phyloP scores from a whole-genome alignment of 2,329 filamentous ascomycete species.

The Uncinocarpus reesii region DNA sequence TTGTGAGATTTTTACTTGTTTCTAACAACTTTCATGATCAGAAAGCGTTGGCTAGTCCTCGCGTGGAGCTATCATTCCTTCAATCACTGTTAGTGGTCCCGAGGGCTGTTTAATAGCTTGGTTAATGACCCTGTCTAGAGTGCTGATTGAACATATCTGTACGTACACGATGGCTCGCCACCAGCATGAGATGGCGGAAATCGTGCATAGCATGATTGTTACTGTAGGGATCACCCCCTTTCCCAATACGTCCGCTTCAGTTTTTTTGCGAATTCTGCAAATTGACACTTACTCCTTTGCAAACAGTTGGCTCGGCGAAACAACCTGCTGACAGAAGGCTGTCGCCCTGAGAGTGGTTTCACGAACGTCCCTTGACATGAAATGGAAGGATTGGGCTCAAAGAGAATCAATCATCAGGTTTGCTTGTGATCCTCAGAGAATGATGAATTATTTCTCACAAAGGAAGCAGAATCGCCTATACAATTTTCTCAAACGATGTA shows the following conservation, averaged over 20 bases:
- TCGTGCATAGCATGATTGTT: conserved; percentile 20
- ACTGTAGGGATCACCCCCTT: conserved; percentile 14
- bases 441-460: background rate
- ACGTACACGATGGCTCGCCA: conserved; percentile 18
- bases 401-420: conserved; percentile 20
- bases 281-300: background rate
- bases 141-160: conserved; percentile 20
- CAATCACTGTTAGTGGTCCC: conserved; percentile 17
- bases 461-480: conserved; percentile 18
- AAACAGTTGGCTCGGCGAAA: conserved; percentile 19
- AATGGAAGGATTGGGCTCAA: conserved; percentile 20
- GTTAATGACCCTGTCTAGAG: conserved; percentile 8
- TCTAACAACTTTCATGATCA: conserved; percentile 1
- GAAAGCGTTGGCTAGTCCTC: conserved; percentile 17
- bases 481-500: conserved; percentile 19
- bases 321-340: conserved; percentile 18
- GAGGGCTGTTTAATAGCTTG: background rate
- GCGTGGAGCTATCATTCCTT: conserved; percentile 19
- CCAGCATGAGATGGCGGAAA: conserved; percentile 21
- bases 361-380: conserved; percentile 17
- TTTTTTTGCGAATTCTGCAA: background rate
- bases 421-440: background rate
- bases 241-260: no score
- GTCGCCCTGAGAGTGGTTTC: conserved; percentile 13
- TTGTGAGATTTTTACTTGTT: background rate